Conservation (phyloP, 257 asterid genomes). For the Phtheirospermum japonicum region DNA sequence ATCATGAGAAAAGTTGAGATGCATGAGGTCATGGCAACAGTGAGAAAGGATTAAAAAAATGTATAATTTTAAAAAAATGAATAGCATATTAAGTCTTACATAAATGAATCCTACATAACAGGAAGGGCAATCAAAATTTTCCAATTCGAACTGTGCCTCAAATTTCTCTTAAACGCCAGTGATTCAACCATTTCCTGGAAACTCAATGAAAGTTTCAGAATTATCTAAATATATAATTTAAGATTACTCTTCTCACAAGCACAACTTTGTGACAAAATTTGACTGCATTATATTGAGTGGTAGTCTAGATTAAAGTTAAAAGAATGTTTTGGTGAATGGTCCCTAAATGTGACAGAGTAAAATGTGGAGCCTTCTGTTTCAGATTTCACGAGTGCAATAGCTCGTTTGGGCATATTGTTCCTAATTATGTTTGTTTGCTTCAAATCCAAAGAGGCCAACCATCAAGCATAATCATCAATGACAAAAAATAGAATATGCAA, state of each 20-base stretch:
- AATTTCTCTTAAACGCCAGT: slow-evolving; percentile 13
- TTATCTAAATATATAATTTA: slow-evolving; percentile 6
- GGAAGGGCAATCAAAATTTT: background rate
- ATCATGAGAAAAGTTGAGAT: slow-evolving; percentile 20
- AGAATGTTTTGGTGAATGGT: background rate
- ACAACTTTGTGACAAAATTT: slow-evolving; percentile 2
- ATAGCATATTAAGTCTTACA: background rate
- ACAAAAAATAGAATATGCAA: slow-evolving; percentile 16
- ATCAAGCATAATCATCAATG: slow-evolving; percentile 9
- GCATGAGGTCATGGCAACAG: slow-evolving; percentile 15
- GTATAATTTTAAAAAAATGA: background rate
- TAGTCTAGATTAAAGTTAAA: background rate
- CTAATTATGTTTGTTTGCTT: slow-evolving; percentile 16
- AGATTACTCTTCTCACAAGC: background rate
- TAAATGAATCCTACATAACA: slow-evolving; percentile 5
- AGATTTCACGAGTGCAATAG: background rate
- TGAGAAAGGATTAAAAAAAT: background rate
- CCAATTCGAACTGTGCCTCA: slow-evolving; percentile 7
- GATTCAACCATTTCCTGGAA: background rate
- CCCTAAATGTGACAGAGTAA: background rate
- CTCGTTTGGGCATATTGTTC: background rate
- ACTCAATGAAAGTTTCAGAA: slow-evolving; percentile 2
- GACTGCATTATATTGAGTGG: background rate
- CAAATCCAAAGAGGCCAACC: background rate
- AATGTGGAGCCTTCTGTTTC: slow-evolving; percentile 6